Conservation (phyloP, 345 rosid species). For the Lenwebbia sp. region DNA sequence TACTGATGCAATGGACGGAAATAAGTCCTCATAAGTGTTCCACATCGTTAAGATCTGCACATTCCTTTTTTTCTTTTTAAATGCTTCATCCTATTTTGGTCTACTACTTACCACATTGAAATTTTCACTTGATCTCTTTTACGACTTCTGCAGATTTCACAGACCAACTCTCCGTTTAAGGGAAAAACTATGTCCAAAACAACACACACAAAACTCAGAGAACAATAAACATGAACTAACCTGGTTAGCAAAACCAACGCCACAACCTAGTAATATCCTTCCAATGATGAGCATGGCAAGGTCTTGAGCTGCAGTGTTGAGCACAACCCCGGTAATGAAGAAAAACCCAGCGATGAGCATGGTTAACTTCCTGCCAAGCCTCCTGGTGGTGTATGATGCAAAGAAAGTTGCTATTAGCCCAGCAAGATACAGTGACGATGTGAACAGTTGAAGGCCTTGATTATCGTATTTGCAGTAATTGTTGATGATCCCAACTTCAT, state of each 20-base stretch:
- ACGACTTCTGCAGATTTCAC: background rate
- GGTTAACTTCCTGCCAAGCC: conserved; percentile 59
- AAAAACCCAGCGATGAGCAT: conserved; percentile 91
- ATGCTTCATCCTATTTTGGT: background rate
- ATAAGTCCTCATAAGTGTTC: background rate
- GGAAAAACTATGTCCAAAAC: background rate
- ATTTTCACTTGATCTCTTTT: background rate
- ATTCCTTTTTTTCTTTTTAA: background rate
- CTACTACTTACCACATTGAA: background rate
- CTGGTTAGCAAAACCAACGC: conserved; percentile 95
- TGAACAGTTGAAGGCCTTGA: conserved; percentile 81
- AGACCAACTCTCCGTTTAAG: background rate
- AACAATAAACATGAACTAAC: conserved; percentile 7
- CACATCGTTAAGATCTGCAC: background rate
- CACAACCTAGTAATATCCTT: conserved; percentile 82
- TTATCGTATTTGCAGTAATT: conserved; percentile 94
- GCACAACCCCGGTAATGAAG: conserved; percentile 58
- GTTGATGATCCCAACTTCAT: conserved; percentile 12
- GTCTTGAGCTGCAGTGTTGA: conserved; percentile 73
- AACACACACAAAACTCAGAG: background rate
- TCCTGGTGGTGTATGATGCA: conserved; percentile 89
- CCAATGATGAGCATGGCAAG: conserved; percentile 90
- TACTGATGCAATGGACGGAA: background rate
- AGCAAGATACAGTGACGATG: conserved; percentile 88
- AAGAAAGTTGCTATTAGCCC: conserved; percentile 84